These are phyloP conservation scores for Senna tora DNA, from an alignment of 306 rosid genomes.

Conservation along the genomic window DNA sequence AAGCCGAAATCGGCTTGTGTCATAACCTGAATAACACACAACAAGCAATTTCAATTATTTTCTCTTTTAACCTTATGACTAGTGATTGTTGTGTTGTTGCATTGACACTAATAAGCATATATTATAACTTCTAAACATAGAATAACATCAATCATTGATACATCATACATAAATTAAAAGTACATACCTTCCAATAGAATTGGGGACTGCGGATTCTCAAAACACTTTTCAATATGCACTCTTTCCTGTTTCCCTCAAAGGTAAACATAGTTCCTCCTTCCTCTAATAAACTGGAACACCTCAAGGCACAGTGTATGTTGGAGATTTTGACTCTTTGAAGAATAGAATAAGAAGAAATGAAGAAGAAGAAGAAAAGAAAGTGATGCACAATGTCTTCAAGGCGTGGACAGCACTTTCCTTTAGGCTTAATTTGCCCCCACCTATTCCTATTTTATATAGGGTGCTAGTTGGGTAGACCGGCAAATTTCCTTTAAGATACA, in stretches of 20 bases:
- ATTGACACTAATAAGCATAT: conserved; percentile 16
- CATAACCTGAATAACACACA: conserved; percentile 60
- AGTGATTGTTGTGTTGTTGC: neutral
- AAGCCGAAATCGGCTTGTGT: conserved; percentile 94
- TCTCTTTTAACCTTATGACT: neutral
- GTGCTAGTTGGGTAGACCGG: too few species aligned
- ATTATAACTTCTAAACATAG: conserved; percentile 4
- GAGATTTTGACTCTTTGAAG: too few species aligned
- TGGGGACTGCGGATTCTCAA: conserved; percentile 75
- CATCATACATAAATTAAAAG: conserved; percentile 12
- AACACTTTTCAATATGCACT: conserved; percentile 48
- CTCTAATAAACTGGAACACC: conserved; percentile 64
- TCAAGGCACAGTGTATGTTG: conserved; percentile 41
- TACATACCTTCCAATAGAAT: conserved; percentile 88
- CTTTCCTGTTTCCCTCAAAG: conserved; percentile 68
- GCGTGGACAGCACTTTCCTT: too few species aligned
- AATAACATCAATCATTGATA: too few species aligned
- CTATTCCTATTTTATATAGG: too few species aligned
- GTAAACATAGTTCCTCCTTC: conserved; percentile 87
- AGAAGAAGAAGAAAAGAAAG: too few species aligned
- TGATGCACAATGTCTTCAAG: too few species aligned
- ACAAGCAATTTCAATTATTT: neutral
- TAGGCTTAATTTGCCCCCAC: too few species aligned
- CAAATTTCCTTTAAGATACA: too few species aligned
- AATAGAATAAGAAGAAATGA: too few species aligned